phyloP scores from a whole-genome alignment of 2,329 filamentous ascomycete genomes.

The Cytospora schulzeri region DNA sequence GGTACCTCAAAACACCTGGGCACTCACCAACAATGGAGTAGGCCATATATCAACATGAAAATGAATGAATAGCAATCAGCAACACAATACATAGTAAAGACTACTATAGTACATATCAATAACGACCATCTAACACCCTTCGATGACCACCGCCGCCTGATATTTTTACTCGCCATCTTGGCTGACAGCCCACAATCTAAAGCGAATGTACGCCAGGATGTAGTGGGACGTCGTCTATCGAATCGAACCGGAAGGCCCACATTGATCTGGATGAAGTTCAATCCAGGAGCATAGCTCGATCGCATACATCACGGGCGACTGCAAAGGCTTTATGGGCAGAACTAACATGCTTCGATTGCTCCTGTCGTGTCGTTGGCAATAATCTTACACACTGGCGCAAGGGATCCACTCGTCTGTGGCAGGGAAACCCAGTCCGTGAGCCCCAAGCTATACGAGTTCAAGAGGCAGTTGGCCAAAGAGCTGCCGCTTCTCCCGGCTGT shows the following conservation, averaged over 20 bases:
- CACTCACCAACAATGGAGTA: too few species aligned
- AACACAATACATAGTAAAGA: too few species aligned
- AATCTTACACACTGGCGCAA: background rate
- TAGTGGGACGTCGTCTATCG: background rate
- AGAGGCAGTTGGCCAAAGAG: background rate
- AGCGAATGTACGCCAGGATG: background rate
- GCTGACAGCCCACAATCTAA: too few species aligned
- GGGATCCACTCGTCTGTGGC: background rate
- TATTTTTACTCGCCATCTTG: too few species aligned
- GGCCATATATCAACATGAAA: too few species aligned
- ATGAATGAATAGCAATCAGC: too few species aligned
- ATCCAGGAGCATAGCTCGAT: background rate
- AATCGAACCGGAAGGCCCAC: background rate
- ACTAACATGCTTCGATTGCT: background rate
- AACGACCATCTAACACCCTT: too few species aligned
- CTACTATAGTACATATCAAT: too few species aligned
- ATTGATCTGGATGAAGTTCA: background rate
- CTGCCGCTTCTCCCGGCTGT: background rate
- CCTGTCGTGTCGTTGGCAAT: background rate
- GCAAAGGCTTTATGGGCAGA: background rate
- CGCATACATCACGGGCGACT: background rate
- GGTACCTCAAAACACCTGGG: too few species aligned
- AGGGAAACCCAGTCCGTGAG: background rate
- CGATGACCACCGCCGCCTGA: too few species aligned
- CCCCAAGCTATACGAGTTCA: background rate